Conservation (phyloP, 345 rosid genomes). For the Draba incana region DNA sequence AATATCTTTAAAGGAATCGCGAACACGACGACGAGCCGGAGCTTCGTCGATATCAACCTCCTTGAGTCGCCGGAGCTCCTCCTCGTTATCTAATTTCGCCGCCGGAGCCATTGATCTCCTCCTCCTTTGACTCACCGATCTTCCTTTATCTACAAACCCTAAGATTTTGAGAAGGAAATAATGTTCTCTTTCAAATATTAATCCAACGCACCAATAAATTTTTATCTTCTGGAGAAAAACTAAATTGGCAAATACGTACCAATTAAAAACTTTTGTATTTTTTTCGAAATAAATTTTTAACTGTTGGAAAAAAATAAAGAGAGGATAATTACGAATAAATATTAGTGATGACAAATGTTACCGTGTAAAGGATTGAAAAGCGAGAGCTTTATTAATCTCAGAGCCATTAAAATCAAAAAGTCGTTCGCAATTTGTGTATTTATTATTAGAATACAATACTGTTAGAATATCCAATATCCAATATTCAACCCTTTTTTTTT, state of each 20-base stretch:
- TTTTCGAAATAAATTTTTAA: too few species aligned
- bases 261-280: background rate
- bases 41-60: constrained; percentile 75
- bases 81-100: constrained; percentile 52
- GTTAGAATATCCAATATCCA: background rate
- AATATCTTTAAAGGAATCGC: constrained; percentile 72
- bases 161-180: background rate
- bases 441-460: background rate
- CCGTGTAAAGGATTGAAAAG: constrained; percentile 43
- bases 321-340: constrained; percentile 32
- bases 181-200: background rate
- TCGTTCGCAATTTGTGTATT: constrained; percentile 7
- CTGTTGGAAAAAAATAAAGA: background rate
- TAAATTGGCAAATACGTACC: background rate
- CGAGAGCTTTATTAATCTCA: constrained; percentile 36
- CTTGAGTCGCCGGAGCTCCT: constrained; percentile 62
- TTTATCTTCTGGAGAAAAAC: background rate
- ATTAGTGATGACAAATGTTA: constrained; percentile 31
- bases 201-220: constrained; percentile 1
- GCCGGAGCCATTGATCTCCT: constrained; percentile 44
- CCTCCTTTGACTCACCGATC: constrained; percentile 35
- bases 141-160: constrained; percentile 42
- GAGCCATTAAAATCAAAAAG: constrained; percentile 34
- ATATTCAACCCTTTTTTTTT: constrained; percentile 1
- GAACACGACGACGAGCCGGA: constrained; percentile 70